phyloP scores from a whole-genome alignment of 2,329 filamentous ascomycete species.

The Aspergillus novofumigatus region DNA sequence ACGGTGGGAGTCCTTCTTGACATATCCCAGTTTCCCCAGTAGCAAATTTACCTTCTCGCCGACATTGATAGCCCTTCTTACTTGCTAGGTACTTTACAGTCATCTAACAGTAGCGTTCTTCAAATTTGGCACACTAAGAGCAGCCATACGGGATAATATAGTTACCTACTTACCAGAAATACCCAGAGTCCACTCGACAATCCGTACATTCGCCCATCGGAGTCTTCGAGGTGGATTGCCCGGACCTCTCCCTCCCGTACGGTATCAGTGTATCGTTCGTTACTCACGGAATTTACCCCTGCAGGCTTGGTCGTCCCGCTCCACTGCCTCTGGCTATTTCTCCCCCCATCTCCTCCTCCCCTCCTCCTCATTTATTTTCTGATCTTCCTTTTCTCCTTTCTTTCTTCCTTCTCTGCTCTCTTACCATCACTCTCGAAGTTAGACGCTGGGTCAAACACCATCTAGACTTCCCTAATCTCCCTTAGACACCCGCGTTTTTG shows the following conservation, averaged over 20 bases:
- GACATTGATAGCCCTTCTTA: not conserved
- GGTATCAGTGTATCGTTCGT: not conserved
- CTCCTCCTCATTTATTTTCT: constrained; percentile 14
- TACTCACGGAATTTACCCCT: not conserved
- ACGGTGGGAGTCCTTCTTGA: constrained; percentile 10
- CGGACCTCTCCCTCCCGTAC: constrained; percentile 17
- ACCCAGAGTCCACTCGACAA: constrained; percentile 4
- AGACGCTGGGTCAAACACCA: constrained; percentile 20
- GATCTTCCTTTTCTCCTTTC: constrained; percentile 9
- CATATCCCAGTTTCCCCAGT: constrained; percentile 3
- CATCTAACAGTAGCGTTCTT: too few relatives aligned
- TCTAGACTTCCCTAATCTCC: constrained; percentile 8
- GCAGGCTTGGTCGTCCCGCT: not conserved
- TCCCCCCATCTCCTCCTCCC: constrained; percentile 16
- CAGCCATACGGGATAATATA: too few relatives aligned
- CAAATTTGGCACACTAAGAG: too few relatives aligned
- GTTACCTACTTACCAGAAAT: not conserved
- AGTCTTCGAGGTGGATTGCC: constrained; percentile 19
- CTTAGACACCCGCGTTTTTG: constrained; percentile 18
- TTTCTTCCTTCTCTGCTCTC: constrained; percentile 6
- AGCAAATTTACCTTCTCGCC: constrained; percentile 11
- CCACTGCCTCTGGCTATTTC: not conserved
- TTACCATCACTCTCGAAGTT: constrained; percentile 6
- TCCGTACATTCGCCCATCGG: constrained; percentile 16
- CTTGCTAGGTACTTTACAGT: too few relatives aligned